These are phyloP conservation scores for Selaginella moellendorffii DNA, from an alignment of 75 land plant species.

Conservation along the genomic window DNA sequence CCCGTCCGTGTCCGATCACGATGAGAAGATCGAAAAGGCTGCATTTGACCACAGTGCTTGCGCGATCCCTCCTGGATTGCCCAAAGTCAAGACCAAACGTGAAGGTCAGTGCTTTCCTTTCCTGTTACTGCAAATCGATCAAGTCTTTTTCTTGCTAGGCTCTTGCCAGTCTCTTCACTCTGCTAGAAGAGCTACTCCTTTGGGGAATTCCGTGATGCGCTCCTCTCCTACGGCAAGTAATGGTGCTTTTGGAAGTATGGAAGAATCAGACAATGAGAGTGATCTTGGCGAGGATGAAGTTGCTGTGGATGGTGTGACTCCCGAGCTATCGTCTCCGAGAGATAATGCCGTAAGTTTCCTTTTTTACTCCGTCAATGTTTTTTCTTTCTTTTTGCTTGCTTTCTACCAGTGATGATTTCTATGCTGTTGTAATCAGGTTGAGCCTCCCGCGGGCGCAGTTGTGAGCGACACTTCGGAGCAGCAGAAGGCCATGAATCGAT, in stretches of 20 bases:
- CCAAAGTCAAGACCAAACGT: slow-evolving; percentile 50
- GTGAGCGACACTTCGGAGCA: background rate
- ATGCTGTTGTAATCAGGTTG: too few species aligned
- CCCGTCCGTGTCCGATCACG: slow-evolving; percentile 1
- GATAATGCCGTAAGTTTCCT: background rate
- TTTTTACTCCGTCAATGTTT: too few species aligned
- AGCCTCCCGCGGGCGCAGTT: background rate
- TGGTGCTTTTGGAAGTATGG: slow-evolving; percentile 64
- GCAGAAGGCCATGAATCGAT: slow-evolving; percentile 36
- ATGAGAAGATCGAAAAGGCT: slow-evolving; percentile 8
- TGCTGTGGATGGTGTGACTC: slow-evolving; percentile 23
- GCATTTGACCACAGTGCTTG: slow-evolving; percentile 10
- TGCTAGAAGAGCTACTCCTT: slow-evolving; percentile 15
- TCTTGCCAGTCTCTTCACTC: background rate
- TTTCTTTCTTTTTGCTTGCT: too few species aligned
- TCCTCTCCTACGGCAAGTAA: slow-evolving; percentile 54
- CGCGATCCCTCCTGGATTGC: slow-evolving; percentile 64
- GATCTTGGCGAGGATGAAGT: slow-evolving; percentile 22
- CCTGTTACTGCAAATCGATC: background rate
- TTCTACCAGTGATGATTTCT: too few species aligned
- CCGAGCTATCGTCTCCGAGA: background rate
- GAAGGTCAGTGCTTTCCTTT: slow-evolving; percentile 38
- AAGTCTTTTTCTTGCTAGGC: background rate
- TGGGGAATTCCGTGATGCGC: slow-evolving; percentile 28
- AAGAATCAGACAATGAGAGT: slow-evolving; percentile 85